phyloP scores from a whole-genome alignment of 495 filamentous ascomycete genomes.

The Niebla homalea region DNA sequence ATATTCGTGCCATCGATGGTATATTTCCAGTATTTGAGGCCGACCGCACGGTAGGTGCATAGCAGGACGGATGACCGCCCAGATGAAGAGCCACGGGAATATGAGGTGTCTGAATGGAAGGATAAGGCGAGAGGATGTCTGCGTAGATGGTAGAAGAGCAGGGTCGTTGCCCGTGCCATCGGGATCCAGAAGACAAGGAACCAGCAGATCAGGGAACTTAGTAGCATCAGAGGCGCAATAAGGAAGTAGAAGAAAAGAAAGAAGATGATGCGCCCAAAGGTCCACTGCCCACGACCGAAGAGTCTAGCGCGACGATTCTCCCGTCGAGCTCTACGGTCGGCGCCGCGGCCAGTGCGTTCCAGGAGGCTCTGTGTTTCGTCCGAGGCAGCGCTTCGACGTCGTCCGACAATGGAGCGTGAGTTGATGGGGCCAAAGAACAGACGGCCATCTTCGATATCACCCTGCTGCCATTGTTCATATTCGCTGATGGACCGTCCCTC shows the following conservation, averaged over 20 bases:
- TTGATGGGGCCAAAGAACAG: conserved; percentile 85
- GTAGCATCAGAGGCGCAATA: conserved; percentile 74
- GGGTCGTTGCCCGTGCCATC: conserved; percentile 89
- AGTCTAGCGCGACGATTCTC: conserved; percentile 66
- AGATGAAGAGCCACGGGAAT: conserved; percentile 51
- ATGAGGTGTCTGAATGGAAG: conserved; percentile 76
- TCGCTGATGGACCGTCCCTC: conserved; percentile 98
- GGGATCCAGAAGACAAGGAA: conserved; percentile 95
- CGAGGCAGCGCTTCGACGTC: conserved; percentile 81
- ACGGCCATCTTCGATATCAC: conserved; percentile 86
- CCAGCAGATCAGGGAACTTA: conserved; percentile 85
- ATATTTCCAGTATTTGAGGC: conserved; percentile 97
- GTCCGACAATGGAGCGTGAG: conserved; percentile 73
- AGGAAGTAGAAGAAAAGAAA: conserved; percentile 94
- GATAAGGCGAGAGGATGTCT: conserved; percentile 84
- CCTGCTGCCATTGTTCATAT: conserved; percentile 98
- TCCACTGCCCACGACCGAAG: conserved; percentile 96
- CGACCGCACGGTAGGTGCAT: conserved; percentile 93
- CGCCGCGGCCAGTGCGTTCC: conserved; percentile 46
- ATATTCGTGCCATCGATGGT: conserved; percentile 97
- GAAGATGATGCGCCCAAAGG: conserved; percentile 82
- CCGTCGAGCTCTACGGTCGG: conserved; percentile 35
- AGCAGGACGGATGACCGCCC: conserved; percentile 78
- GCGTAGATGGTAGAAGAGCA: conserved; percentile 82
- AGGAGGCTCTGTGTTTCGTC: conserved; percentile 85